Evolutionary conservation across 192 early-diverging fungal genomes (phyloP).

Genomic region (Geranomyces michiganensis): DNA sequence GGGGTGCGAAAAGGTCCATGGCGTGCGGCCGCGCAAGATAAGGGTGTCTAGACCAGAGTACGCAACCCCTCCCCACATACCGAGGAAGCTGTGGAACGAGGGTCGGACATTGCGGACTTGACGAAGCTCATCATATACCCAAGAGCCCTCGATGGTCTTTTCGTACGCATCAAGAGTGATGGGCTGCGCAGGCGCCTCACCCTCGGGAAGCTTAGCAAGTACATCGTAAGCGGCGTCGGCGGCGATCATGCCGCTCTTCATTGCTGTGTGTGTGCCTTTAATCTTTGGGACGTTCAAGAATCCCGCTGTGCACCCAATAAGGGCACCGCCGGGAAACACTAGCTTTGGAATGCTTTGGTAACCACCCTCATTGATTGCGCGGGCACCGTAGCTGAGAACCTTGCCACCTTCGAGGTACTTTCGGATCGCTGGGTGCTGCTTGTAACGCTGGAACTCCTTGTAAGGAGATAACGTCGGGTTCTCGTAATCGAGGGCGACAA

Average conservation of each 20-base stretch:
- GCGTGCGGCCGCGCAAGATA: conserved; percentile 85
- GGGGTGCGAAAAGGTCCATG: conserved; percentile 92
- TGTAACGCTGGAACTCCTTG: conserved; percentile 96
- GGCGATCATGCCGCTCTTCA: conserved; percentile 91
- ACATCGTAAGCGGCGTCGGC: conserved; percentile 87
- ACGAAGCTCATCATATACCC: conserved; percentile 88
- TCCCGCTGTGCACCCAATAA: conserved; percentile 95
- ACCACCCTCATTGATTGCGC: conserved; percentile 97
- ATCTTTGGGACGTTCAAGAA: conserved; percentile 98
- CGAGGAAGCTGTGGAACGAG: conserved; percentile 88
- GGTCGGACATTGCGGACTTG: conserved; percentile 92
- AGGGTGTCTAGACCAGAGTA: conserved; percentile 91
- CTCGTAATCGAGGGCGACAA: conserved; percentile 90
- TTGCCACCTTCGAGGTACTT: conserved; percentile 87
- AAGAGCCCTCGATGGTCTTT: conserved; percentile 77
- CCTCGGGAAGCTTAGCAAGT: conserved; percentile 36
- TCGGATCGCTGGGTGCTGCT: conserved; percentile 87
- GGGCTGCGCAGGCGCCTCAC: conserved; percentile 53
- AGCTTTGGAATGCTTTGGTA: conserved; percentile 94
- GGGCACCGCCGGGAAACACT: conserved; percentile 89
- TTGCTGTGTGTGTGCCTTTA: conserved; percentile 99
- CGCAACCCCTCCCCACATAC: conserved; percentile 80
- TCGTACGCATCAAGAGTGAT: conserved; percentile 79
- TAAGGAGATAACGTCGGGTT: conserved; percentile 96
- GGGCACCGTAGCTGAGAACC: conserved; percentile 88